Evolutionary conservation across 2,329 filamentous ascomycete genomes (phyloP), one percentile per base, ranked within the genome.

Genomic region (Ophiostoma quercus): DNA sequence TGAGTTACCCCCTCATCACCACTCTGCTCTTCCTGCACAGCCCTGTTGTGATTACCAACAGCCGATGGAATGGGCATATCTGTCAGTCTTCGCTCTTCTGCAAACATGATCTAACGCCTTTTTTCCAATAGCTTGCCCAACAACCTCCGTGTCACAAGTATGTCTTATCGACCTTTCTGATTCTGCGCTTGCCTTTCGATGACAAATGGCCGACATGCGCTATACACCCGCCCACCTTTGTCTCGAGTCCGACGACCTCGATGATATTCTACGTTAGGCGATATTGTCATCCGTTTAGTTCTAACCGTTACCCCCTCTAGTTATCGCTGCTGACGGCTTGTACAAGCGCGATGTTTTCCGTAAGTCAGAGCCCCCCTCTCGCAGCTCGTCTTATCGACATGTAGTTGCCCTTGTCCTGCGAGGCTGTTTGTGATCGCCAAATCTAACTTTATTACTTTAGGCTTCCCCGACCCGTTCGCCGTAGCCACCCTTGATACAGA

Each of bases 331-430:
- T 76, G 95, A 99, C 85, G 95, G 95, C 72, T 85, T 99, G 74
- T 98, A 97, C 85, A 99, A 98, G 85, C 90, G 95, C 82, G 95
- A 99, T 92, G 94, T 99, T 72, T 98, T 99, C 82, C 88, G 95
- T 98, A 90, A 76, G 92, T 88, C 19, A 25, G 25, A 29, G 25
- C 39, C 39, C 12, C 12, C 39, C 39, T 12, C 16, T 29, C 63
- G 1, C 43, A 39, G 32, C 7, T 39, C 34, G 34, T 37, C 34
- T 12, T 22, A 39, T 65, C 32, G 29, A 12, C 4, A 9, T 47
- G 39, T 22, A 11, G 29, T 19, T 4, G 2, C 65, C 22, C 22
- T n/a, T n/a, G 37, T 19, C 22, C 62, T 65, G 32, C 62, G 39
- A 1, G 19, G 2, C 14, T 65, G 62, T 25, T 25, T 57, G 9